A percentile compares a stretch with the other conserved stretches of the same genome.
Evolutionary conservation across 352 stramenopile species (phyloP).

Genomic region (Pythium pyrilobum): DNA sequence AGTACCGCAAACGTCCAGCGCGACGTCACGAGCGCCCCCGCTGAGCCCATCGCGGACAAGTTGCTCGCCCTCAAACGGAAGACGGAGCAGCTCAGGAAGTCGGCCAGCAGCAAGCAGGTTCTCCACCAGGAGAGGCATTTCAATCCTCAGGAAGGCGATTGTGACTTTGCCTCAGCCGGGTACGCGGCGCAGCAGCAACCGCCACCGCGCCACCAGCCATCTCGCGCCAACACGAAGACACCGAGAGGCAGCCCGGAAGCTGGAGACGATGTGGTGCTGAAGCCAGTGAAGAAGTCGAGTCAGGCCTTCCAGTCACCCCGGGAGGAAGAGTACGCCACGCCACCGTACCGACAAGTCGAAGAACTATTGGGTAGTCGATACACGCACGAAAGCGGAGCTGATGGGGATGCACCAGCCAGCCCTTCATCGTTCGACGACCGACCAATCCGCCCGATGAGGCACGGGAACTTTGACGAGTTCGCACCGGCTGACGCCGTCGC

Average conservation of each 20-base stretch:
- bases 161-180: conserved; percentile 6
- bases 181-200: conserved; percentile 14
- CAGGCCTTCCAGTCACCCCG: not conserved
- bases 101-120: conserved; percentile 35
- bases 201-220: not conserved
- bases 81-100: conserved; percentile 38
- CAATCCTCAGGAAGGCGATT: conserved; percentile 21
- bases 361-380: too few species aligned
- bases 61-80: conserved; percentile 58
- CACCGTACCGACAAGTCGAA: too few species aligned
- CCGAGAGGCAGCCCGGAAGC: too few species aligned
- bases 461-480: not conserved
- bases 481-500: not conserved
- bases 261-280: too few species aligned
- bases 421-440: conserved; percentile 30
- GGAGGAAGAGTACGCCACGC: not conserved
- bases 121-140: not conserved
- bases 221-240: not conserved
- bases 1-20: not conserved
- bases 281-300: not conserved
- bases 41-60: conserved; percentile 42
- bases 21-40: conserved; percentile 11
- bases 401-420: too few species aligned
- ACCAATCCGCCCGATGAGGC: conserved; percentile 31
- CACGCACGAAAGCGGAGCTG: not conserved